phyloP scores from a whole-genome alignment of 176 grass and related monocot genomes.

The Eragrostis nindensis region DNA sequence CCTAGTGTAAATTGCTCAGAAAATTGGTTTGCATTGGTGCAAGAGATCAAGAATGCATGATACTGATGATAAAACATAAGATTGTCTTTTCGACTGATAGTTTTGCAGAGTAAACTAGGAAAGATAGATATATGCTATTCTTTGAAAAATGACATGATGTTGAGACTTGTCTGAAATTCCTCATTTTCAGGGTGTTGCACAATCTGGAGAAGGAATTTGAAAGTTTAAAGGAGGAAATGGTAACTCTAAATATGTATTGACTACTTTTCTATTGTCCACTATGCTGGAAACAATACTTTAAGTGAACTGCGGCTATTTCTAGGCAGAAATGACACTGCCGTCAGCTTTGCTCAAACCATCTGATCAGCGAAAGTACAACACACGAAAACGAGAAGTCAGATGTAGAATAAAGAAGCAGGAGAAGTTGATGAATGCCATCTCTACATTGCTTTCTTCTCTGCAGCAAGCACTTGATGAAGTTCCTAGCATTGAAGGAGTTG shows the following conservation, averaged over 20 bases:
- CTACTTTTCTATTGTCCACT: not conserved
- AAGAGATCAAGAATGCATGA: not conserved
- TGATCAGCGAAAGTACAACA: constrained; percentile 69
- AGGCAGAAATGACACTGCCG: constrained; percentile 52
- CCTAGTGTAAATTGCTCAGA: too few species aligned
- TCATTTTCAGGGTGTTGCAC: constrained; percentile 71
- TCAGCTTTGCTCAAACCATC: constrained; percentile 62
- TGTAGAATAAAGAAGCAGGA: constrained; percentile 79
- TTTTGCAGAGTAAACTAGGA: constrained; percentile 13
- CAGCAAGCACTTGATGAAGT: constrained; percentile 79
- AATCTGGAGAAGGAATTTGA: constrained; percentile 86
- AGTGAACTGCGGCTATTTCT: constrained; percentile 29
- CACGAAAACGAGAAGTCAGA: constrained; percentile 73
- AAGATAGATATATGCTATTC: not conserved
- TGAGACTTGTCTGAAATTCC: not conserved
- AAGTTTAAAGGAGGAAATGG: constrained; percentile 74
- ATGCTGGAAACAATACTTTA: constrained; percentile 6
- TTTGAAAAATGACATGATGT: constrained; percentile 10
- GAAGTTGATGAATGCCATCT: constrained; percentile 83
- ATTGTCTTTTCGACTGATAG: not conserved
- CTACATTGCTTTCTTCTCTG: constrained; percentile 65
- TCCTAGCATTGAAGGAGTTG: constrained; percentile 70
- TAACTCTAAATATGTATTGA: constrained; percentile 46
- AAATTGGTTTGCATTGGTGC: not conserved
- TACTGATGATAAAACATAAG: not conserved